Evolutionary conservation across 1,284 basidiomycete genomes (phyloP).

Genomic region (Cutaneotrichosporon sp.): DNA sequence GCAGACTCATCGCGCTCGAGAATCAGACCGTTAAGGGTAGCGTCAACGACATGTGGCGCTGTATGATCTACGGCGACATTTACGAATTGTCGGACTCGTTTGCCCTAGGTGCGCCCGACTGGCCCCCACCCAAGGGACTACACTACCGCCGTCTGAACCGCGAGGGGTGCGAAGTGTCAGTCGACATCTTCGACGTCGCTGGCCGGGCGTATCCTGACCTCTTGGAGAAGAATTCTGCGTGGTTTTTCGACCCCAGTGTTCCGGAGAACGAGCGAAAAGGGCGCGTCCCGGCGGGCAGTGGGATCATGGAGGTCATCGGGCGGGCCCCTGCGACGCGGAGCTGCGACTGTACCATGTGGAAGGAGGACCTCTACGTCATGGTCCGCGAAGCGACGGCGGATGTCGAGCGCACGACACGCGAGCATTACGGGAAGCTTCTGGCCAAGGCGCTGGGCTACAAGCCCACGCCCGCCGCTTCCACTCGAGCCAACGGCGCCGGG

Average conservation of each 20-base stretch:
- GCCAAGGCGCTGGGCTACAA: conserved; percentile 9
- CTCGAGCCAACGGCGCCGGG: background rate
- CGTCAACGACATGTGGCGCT: conserved; percentile 29
- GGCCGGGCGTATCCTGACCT: conserved; percentile 45
- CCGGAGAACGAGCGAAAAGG: background rate
- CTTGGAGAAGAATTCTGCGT: conserved; percentile 24
- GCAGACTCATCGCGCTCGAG: conserved; percentile 11
- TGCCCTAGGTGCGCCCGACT: background rate
- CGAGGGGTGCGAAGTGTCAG: conserved; percentile 30
- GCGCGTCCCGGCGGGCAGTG: conserved; percentile 2
- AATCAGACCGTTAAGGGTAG: background rate
- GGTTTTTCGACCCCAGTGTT: conserved; percentile 9
- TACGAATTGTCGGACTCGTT: conserved; percentile 29
- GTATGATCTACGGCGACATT: conserved; percentile 42
- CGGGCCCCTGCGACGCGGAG: background rate
- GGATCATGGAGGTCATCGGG: conserved; percentile 10
- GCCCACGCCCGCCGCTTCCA: background rate
- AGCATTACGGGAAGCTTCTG: conserved; percentile 22
- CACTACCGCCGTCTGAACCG: conserved; percentile 38
- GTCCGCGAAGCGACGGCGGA: conserved; percentile 23
- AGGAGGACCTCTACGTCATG: conserved; percentile 30
- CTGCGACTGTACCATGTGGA: conserved; percentile 12
- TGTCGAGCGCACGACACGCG: conserved; percentile 20
- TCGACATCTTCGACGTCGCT: conserved; percentile 46
- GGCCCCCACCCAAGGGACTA: conserved; percentile 29